Percentiles rank a stretch among this genome's conserved stretches.
These are phyloP conservation scores for Diutina ranongensis DNA, from an alignment of 1,139 yeast genomes.

Conservation along the genomic window DNA sequence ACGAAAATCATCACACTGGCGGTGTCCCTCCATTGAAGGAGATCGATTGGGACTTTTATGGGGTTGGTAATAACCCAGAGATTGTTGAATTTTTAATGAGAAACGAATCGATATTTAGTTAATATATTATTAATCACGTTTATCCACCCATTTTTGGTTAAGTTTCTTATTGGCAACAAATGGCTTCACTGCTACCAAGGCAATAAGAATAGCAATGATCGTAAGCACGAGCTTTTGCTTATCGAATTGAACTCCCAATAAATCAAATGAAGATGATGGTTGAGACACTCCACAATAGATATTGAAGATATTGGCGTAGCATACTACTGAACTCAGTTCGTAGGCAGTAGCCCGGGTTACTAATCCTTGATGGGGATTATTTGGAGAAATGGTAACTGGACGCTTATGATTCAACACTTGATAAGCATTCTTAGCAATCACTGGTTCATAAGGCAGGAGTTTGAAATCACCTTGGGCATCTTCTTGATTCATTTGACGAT, in stretches of 20 bases:
- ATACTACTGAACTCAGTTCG: conserved; percentile 72
- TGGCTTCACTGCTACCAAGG: conserved; percentile 40
- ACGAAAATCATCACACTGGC: conserved; percentile 15
- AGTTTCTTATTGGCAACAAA: conserved; percentile 41
- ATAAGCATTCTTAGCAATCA: conserved; percentile 37
- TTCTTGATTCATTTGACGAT: conserved; percentile 37
- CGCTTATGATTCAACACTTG: conserved; percentile 26
- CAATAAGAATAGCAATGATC: conserved; percentile 37
- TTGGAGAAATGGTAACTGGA: conserved; percentile 25
- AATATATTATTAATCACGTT: not conserved
- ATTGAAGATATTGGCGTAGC: conserved; percentile 52
- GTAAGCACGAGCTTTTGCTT: conserved; percentile 54
- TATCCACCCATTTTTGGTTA: conserved; percentile 22
- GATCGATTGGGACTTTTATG: conserved; percentile 21
- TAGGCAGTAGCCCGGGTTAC: conserved; percentile 55
- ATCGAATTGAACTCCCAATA: conserved; percentile 57
- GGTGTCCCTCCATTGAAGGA: conserved; percentile 8
- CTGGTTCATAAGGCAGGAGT: conserved; percentile 56
- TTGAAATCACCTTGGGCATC: conserved; percentile 50
- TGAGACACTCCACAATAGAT: conserved; percentile 66
- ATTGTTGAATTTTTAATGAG: conserved; percentile 10
- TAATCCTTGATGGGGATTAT: conserved; percentile 16
- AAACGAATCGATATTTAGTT: conserved; percentile 13
- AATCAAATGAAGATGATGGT: conserved; percentile 81
- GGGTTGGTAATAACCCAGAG: conserved; percentile 13